These are phyloP conservation scores for Eruca vesicaria DNA, from an alignment of 441 rosid species.

Conservation along the genomic window DNA sequence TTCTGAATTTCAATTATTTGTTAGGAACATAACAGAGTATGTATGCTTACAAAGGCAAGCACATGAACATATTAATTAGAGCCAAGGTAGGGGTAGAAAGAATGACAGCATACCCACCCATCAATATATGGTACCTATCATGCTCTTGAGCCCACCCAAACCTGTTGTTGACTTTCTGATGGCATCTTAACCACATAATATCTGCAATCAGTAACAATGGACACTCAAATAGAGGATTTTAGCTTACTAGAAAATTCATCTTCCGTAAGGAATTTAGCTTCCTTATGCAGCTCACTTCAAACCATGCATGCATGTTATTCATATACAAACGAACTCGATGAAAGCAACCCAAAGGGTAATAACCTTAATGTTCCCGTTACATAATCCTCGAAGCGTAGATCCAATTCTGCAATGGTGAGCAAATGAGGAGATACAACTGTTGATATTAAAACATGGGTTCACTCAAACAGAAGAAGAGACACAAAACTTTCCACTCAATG, in stretches of 20 bases:
- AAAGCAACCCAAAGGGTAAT: background rate
- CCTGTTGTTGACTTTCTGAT: slow-evolving; percentile 9
- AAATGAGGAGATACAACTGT: no score
- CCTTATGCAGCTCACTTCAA: slow-evolving; percentile 81
- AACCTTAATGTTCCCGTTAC: no score
- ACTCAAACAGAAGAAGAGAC: no score
- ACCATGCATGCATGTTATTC: slow-evolving; percentile 19
- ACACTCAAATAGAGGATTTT: background rate
- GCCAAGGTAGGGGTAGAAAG: slow-evolving; percentile 6
- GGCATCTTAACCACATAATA: slow-evolving; percentile 34
- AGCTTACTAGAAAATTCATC: no score
- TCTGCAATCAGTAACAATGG: slow-evolving; percentile 41
- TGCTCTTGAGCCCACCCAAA: slow-evolving; percentile 81
- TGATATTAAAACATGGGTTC: no score
- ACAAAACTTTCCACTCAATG: no score
- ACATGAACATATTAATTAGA: background rate
- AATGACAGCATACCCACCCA: slow-evolving; percentile 61
- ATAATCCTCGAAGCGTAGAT: no score
- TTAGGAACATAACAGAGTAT: background rate
- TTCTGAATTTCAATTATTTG: no score
- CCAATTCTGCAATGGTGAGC: no score
- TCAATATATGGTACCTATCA: slow-evolving; percentile 54
- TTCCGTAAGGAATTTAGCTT: slow-evolving; percentile 68
- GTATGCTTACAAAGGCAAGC: background rate
- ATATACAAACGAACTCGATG: background rate